Percentiles rank a stretch among this genome's conserved stretches.
Evolutionary conservation across 768 basidiomycete genomes (phyloP).

Genomic region (Mycena maculata): DNA sequence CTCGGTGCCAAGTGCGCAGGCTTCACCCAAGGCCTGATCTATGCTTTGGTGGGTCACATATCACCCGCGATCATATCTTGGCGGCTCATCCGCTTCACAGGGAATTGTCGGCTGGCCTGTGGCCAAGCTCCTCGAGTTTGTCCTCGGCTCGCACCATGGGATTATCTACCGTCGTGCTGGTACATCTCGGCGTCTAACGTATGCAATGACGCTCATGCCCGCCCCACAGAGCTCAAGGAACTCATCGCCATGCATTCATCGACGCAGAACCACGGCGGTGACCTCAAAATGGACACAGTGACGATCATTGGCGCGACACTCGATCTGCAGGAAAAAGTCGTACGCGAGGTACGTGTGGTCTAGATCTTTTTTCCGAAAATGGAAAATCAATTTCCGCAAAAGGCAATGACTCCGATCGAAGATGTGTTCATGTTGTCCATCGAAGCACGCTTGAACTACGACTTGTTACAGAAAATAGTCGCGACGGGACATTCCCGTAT

Average conservation of each 20-base stretch:
- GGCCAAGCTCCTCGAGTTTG: conserved; percentile 82
- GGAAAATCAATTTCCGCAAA: neutral
- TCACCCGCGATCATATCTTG: neutral
- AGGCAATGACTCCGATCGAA: conserved; percentile 86
- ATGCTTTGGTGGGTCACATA: conserved; percentile 63
- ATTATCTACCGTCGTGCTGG: conserved; percentile 88
- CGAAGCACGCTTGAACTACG: conserved; percentile 84
- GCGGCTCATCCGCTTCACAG: conserved; percentile 49
- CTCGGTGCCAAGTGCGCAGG: conserved; percentile 88
- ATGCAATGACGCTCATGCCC: neutral
- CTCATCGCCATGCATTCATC: conserved; percentile 88
- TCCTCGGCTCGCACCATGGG: conserved; percentile 86
- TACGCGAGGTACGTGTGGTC: conserved; percentile 62
- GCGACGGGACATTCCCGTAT: conserved; percentile 86
- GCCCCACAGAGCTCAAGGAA: conserved; percentile 79
- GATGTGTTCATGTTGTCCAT: conserved; percentile 91
- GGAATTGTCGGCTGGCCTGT: conserved; percentile 86
- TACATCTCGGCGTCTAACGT: conserved; percentile 33
- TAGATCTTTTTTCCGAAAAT: no score
- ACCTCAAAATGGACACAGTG: conserved; percentile 87
- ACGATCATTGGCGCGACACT: conserved; percentile 91
- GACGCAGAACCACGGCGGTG: conserved; percentile 79
- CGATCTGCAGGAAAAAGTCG: conserved; percentile 89
- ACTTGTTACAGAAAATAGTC: conserved; percentile 78
- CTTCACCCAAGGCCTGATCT: conserved; percentile 75